Base-by-base conservation (phyloP, 1,139 yeast species). In the Geotrichum restrictum region DNA sequence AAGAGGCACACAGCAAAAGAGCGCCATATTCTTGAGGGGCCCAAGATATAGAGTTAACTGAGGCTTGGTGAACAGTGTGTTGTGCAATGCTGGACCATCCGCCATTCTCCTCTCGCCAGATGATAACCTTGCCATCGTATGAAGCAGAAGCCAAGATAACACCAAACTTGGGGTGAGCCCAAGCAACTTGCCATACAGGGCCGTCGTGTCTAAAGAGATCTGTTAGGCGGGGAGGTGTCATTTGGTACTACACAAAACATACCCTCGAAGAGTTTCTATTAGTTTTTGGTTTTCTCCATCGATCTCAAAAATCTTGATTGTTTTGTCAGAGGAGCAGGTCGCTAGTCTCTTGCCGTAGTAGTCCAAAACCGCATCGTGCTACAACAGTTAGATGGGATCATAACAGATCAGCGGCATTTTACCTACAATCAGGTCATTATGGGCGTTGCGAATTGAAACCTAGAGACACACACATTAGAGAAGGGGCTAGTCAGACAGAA, bases 141-240 rank as follows among this genome's bases (percentile, higher is more conserved):
- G 96, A 88, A 61, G 96, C 89, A 29, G 96, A 85, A 0, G 98
- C 98, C 60, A 93, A 76, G 60, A 93, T 88, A 5, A 89, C 85
- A 36, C 98, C 98, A 66, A 93, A 93, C 69, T 93, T 93, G 41
- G 99, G 98, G 68, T 94, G 98, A 1, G 98, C 98, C 99, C 98
- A 93, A 50, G 91, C 82, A 33, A 91, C 95, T 72, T 93, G 96
- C 98, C 99, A 94, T 48, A 94, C 97, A 10, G 98, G 98, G 21
- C 98, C 98, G 59, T 89, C 96, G 69, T 93, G 99, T 31, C 74
- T 65, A 49, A 37, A 24, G 37, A 11, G 33, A 44, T 27, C 11
- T 11, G 33, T 31, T 24, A 31, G 39, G 38, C 14, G 18, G 18
- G 11, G 13, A 13, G 32, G 7, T n/a, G 4, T 7, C 21, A n/a